Evolutionary conservation across 78 protist species (phyloP).

Genomic region (Speleostelium caveatum): DNA sequence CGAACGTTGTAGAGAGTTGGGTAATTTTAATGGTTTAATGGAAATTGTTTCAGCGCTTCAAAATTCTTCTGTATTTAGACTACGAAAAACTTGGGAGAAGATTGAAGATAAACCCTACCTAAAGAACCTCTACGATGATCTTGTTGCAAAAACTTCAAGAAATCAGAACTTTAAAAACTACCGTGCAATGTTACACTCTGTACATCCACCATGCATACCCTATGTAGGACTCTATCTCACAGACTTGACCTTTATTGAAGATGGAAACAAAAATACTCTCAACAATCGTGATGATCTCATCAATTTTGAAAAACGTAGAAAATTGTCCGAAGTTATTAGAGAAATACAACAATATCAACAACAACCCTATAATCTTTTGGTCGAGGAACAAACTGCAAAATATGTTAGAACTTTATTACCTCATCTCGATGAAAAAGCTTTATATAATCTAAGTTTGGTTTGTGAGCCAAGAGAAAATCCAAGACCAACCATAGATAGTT

Average conservation of each 20-base stretch:
- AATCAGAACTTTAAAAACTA: constrained; percentile 49
- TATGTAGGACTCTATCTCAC: constrained; percentile 86
- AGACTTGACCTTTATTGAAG: constrained; percentile 89
- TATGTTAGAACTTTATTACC: constrained; percentile 41
- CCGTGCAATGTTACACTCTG: constrained; percentile 35
- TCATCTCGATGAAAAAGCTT: constrained; percentile 25
- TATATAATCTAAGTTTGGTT: constrained; percentile 41
- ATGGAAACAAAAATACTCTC: constrained; percentile 79
- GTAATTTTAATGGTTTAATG: constrained; percentile 83
- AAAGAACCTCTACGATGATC: constrained; percentile 51
- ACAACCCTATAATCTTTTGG: constrained; percentile 43
- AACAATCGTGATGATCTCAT: constrained; percentile 66
- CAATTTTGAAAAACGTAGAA: constrained; percentile 85
- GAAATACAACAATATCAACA: constrained; percentile 77
- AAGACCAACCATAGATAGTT: too few relatives aligned
- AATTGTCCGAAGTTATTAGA: constrained; percentile 73
- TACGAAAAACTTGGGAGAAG: constrained; percentile 89
- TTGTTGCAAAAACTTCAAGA: constrained; percentile 35
- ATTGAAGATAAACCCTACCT: constrained; percentile 37
- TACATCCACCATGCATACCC: constrained; percentile 86
- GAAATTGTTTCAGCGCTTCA: constrained; percentile 79
- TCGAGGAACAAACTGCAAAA: constrained; percentile 26
- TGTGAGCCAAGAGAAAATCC: constrained; percentile 75
- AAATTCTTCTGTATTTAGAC: constrained; percentile 76
- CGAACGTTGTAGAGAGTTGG: constrained; percentile 56